A percentile compares a stretch with the other conserved stretches of the same genome.
These are phyloP conservation scores for Fulvia fulva DNA, from an alignment of 2,329 filamentous ascomycete genomes.

Conservation along the genomic window DNA sequence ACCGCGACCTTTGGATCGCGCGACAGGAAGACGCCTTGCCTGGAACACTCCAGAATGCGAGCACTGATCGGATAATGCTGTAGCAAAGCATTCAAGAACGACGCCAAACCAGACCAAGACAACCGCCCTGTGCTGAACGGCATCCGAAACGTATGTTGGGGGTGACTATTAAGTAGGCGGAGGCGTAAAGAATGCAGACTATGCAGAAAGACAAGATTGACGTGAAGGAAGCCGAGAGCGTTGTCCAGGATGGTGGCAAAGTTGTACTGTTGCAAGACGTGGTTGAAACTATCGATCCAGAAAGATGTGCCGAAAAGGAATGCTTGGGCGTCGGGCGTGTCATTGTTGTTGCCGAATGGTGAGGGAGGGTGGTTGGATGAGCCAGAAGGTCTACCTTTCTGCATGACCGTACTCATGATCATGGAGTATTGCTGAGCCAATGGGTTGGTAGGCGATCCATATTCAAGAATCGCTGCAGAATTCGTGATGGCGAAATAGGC, in stretches of 20 bases:
- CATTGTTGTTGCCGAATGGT: background rate
- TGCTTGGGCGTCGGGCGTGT: background rate
- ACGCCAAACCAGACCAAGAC: conserved; percentile 53
- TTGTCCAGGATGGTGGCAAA: conserved; percentile 44
- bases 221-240: conserved; percentile 60
- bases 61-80: conserved; percentile 35
- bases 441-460: conserved; percentile 49
- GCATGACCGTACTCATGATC: conserved; percentile 18
- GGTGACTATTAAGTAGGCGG: conserved; percentile 11
- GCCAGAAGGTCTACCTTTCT: conserved; percentile 14
- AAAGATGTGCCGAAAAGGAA: conserved; percentile 8
- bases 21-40: conserved; percentile 38
- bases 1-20: conserved; percentile 40
- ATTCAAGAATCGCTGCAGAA: conserved; percentile 51
- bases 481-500: conserved; percentile 58
- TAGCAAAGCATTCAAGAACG: conserved; percentile 53
- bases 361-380: conserved; percentile 28
- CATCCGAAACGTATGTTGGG: conserved; percentile 30
- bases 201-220: conserved; percentile 58
- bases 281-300: conserved; percentile 22
- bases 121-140: conserved; percentile 34
- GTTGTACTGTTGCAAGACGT: conserved; percentile 42
- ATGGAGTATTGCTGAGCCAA: conserved; percentile 39
- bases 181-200: conserved; percentile 14
- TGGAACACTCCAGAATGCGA: conserved; percentile 32